Base-by-base conservation (phyloP, 352 stramenopile species). In the Poterioochromonas sp. region DNA sequence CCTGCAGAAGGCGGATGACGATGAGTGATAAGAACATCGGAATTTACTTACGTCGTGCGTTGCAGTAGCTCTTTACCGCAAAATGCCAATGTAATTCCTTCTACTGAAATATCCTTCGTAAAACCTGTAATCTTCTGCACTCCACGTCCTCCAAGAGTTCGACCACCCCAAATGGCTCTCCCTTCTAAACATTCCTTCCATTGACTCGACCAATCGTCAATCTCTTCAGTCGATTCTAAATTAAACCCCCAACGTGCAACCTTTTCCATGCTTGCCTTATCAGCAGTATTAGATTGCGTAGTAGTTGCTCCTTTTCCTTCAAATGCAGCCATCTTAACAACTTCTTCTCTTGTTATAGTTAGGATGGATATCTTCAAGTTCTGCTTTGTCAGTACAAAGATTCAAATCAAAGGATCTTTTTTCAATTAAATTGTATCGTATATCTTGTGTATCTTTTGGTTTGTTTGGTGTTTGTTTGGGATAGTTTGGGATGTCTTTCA, bases 51-150 rank as follows among this genome's bases (percentile, higher is more conserved):
- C 54, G 5, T 44, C 1, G 62, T 44, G 5, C 32, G 15, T 47
- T 71, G 62, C 35, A 74, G 65, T 40, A 74, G 29, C 40, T 54
- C 40, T 34, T 54, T 51, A 1, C 65, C 65, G 40, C 3, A 5
- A n/a, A 74, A 74, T 35, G 37, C 39, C 3, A 74, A 39, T 22
- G 65, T 74, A 12, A 74, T 34, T 29, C 65, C 65, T 35, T 74
- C 65, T 2, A 74, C 65, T 1, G 12, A 29, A 8, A 74, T 54
- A n/a, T 74, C 65, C 11, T 8, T 18, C n/a, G 40, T 74, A 18
- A 51, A 34, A 15, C 65, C 65, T 34, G 5, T 74, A 18, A 35
- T 58, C 12, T 3, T 29, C 40, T n/a, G 39, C 2, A 74, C 40
- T 20, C 65, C 65, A 34, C 65, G 12, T 15, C 65, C 65, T 39